These are phyloP conservation scores for Microdochium nivale DNA, from an alignment of 2,329 filamentous ascomycete genomes.

Conservation along the genomic window DNA sequence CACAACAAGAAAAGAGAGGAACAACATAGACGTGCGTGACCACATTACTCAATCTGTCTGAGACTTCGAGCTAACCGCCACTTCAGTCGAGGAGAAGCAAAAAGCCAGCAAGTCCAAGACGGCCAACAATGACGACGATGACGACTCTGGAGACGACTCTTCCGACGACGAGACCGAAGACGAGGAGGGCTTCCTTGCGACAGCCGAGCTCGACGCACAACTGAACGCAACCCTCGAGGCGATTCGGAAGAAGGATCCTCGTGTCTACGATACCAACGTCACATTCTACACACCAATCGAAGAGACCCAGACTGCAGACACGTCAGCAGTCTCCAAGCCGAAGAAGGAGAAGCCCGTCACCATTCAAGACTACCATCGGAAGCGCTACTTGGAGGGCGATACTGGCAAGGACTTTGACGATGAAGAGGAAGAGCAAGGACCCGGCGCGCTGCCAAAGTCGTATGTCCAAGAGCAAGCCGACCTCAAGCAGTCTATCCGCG, in stretches of 20 bases:
- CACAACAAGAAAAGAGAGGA: slow-evolving; percentile 97
- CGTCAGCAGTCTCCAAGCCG: slow-evolving; percentile 23
- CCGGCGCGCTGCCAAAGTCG: slow-evolving; percentile 44
- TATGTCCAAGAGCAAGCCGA: slow-evolving; percentile 85
- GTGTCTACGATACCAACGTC: slow-evolving; percentile 72
- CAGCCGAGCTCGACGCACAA: slow-evolving; percentile 74
- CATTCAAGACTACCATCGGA: slow-evolving; percentile 82
- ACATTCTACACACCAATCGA: slow-evolving; percentile 69
- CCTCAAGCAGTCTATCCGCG: slow-evolving; percentile 68
- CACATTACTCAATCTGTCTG: background rate
- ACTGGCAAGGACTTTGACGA: slow-evolving; percentile 51
- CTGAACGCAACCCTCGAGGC: slow-evolving; percentile 82
- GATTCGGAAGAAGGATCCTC: slow-evolving; percentile 82
- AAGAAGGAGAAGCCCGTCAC: slow-evolving; percentile 79
- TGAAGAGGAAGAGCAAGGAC: slow-evolving; percentile 27
- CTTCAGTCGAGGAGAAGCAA: slow-evolving; percentile 83
- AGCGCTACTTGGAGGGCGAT: slow-evolving; percentile 73
- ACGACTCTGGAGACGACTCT: slow-evolving; percentile 53
- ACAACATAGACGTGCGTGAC: slow-evolving; percentile 52
- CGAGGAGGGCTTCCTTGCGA: slow-evolving; percentile 80
- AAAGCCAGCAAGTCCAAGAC: slow-evolving; percentile 32
- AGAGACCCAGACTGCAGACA: slow-evolving; percentile 20
- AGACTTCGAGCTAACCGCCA: slow-evolving; percentile 5
- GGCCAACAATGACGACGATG: slow-evolving; percentile 36
- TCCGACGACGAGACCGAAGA: slow-evolving; percentile 77